A percentile compares a stretch with the other conserved stretches of the same genome.
Conservation (phyloP, 306 rosid genomes). For the Lathyrus aphaca region DNA sequence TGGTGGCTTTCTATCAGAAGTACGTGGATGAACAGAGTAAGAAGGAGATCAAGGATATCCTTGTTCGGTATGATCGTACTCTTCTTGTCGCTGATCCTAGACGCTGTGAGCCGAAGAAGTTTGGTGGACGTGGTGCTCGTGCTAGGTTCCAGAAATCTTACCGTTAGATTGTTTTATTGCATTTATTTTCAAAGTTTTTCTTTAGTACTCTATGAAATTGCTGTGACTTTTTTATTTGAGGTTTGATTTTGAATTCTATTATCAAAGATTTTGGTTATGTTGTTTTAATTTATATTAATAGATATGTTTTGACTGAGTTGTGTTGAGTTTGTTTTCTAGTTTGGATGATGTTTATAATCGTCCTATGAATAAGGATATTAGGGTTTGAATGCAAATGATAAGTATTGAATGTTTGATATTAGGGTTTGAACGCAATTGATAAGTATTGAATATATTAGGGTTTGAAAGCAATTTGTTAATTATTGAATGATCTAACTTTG, state of each 20-base stretch:
- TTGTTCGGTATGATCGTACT: slow-evolving; percentile 70
- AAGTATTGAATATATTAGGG: too few species aligned
- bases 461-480: too few species aligned
- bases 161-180: slow-evolving; percentile 47
- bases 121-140: slow-evolving; percentile 90
- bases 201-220: too few species aligned
- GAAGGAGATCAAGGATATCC: slow-evolving; percentile 90
- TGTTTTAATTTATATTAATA: not conserved
- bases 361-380: not conserved
- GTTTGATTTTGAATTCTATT: not conserved
- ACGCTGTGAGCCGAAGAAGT: slow-evolving; percentile 92
- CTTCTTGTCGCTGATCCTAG: slow-evolving; percentile 83
- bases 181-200: not conserved
- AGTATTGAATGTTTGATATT: not conserved
- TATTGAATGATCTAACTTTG: too few species aligned
- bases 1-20: slow-evolving; percentile 81
- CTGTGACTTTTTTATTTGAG: not conserved
- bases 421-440: too few species aligned
- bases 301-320: not conserved
- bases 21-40: slow-evolving; percentile 84
- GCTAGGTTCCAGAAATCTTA: slow-evolving; percentile 90
- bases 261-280: not conserved
- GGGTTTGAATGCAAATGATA: not conserved
- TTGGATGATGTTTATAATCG: too few species aligned
- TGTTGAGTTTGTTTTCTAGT: not conserved